Conservation (phyloP, 2,329 filamentous ascomycete species). For the Diaporthe sp. region DNA sequence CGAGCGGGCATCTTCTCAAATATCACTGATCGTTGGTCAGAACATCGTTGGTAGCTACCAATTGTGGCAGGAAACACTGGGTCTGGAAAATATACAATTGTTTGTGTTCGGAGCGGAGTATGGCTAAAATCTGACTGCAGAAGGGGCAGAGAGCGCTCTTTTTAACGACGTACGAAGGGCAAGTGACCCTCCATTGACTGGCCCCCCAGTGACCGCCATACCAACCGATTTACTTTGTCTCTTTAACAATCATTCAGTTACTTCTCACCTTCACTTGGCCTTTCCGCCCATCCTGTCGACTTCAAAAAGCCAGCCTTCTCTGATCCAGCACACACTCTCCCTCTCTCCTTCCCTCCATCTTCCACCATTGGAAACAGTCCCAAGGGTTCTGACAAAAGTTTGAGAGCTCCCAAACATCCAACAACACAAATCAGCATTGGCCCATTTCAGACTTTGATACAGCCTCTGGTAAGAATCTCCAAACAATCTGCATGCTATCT, state of each 20-base stretch:
- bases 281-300: background rate
- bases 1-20: background rate
- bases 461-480: background rate
- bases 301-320: background rate
- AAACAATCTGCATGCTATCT: background rate
- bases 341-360: background rate
- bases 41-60: background rate
- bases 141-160: too few relatives aligned
- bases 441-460: background rate
- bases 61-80: background rate
- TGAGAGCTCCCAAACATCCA: background rate
- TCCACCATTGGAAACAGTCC: background rate
- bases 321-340: background rate
- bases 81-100: too few relatives aligned
- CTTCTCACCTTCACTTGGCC: background rate
- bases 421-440: background rate
- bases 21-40: background rate
- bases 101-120: too few relatives aligned
- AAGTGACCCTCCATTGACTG: too few relatives aligned
- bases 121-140: too few relatives aligned
- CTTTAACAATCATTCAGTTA: too few relatives aligned
- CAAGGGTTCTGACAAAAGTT: background rate
- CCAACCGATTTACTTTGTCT: too few relatives aligned
- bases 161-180: too few relatives aligned
- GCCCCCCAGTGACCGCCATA: too few relatives aligned